These are phyloP conservation scores for Solanum hybrid DNA, from an alignment of 305 asterid species.

Conservation along the genomic window DNA sequence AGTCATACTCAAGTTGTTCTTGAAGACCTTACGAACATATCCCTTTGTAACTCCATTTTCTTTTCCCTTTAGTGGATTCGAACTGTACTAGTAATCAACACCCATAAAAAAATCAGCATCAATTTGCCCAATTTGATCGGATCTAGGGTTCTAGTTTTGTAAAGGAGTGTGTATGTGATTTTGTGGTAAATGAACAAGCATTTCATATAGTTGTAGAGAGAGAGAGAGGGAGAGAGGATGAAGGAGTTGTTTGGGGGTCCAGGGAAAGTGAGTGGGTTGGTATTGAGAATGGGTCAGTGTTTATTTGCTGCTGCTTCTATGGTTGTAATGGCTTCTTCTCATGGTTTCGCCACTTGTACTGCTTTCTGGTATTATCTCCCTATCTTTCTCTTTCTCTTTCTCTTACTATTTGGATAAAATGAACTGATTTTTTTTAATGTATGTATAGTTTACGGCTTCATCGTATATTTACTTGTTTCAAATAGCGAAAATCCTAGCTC, in stretches of 20 bases:
- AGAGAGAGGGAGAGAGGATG: constrained; percentile 17
- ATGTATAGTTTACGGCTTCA: not conserved
- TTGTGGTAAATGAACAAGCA: not conserved
- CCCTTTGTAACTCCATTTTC: not conserved
- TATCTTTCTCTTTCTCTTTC: not conserved
- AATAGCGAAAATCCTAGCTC: not conserved
- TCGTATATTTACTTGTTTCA: not conserved
- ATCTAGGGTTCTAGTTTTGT: not conserved
- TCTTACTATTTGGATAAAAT: not conserved
- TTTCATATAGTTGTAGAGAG: not conserved
- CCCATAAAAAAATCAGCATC: not conserved
- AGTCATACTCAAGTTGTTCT: not conserved
- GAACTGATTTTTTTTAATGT: not conserved
- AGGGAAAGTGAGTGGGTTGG: constrained; percentile 74
- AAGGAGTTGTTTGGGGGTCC: constrained; percentile 83
- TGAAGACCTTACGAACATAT: not conserved
- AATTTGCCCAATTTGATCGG: not conserved
- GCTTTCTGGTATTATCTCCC: constrained; percentile 56
- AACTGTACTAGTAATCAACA: not conserved
- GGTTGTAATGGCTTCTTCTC: constrained; percentile 71
- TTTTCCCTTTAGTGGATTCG: not conserved
- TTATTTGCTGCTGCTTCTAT: constrained; percentile 68
- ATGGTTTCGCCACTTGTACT: constrained; percentile 72
- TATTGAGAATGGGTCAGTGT: constrained; percentile 72
- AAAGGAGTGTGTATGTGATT: not conserved